Evolutionary conservation across 2,329 filamentous ascomycete species (phyloP).

Genomic region (Monosporascus sp.): DNA sequence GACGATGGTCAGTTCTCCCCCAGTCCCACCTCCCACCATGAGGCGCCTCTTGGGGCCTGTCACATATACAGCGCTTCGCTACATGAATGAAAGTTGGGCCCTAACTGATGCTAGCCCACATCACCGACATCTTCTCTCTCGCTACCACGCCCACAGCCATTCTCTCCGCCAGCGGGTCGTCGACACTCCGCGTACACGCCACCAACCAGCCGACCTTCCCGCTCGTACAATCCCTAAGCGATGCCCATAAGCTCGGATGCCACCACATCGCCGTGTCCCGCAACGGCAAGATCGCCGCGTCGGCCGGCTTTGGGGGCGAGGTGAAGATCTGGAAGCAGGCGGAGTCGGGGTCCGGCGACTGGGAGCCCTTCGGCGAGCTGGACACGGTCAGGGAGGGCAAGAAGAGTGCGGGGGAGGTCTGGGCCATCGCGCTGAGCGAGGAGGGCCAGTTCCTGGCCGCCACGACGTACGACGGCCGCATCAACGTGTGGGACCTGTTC

Average conservation of each 20-base stretch:
- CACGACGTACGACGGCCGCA: slow-evolving; percentile 79
- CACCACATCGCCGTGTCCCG: slow-evolving; percentile 75
- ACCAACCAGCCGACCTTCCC: slow-evolving; percentile 68
- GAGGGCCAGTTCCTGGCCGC: slow-evolving; percentile 82
- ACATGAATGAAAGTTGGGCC: too few relatives aligned
- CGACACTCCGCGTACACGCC: slow-evolving; percentile 74
- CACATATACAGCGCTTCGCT: too few relatives aligned
- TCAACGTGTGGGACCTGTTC: slow-evolving; percentile 79
- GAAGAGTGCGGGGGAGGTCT: slow-evolving; percentile 66
- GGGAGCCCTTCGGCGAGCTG: slow-evolving; percentile 44
- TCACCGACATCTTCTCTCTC: slow-evolving; percentile 78
- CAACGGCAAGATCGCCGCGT: slow-evolving; percentile 69
- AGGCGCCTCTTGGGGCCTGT: background rate
- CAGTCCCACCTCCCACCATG: slow-evolving; percentile 5
- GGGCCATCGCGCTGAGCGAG: slow-evolving; percentile 81
- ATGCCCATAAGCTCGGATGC: slow-evolving; percentile 81
- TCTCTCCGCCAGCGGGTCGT: slow-evolving; percentile 80
- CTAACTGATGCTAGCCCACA: slow-evolving; percentile 55
- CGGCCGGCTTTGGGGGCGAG: slow-evolving; percentile 84
- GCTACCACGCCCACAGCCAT: slow-evolving; percentile 69
- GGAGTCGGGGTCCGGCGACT: slow-evolving; percentile 55
- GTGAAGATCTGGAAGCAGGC: slow-evolving; percentile 73
- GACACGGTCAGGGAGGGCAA: slow-evolving; percentile 24
- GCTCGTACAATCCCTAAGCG: slow-evolving; percentile 70
- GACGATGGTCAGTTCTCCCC: slow-evolving; percentile 61